Conservation (phyloP, 192 early-diverging fungal species). For the Phlyctochytrium arcticum region DNA sequence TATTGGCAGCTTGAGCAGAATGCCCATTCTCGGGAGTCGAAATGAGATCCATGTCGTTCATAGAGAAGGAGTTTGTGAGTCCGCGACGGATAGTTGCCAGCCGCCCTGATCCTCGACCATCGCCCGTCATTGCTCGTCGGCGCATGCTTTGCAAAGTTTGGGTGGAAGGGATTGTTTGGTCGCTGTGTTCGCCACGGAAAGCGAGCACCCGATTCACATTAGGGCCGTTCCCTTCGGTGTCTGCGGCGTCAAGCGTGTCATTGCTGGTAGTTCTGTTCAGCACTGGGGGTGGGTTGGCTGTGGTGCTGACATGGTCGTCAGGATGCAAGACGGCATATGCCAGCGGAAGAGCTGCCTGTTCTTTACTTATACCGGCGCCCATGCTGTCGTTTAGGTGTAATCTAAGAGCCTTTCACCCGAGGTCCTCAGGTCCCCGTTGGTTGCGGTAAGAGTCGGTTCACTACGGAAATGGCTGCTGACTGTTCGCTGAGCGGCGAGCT, state of each 20-base stretch:
- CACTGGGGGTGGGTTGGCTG: slow-evolving; percentile 9
- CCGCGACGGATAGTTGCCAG: too few species aligned
- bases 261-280: slow-evolving; percentile 15
- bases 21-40: not conserved
- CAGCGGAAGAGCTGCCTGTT: slow-evolving; percentile 50
- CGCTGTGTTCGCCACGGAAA: not conserved
- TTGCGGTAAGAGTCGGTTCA: too few species aligned
- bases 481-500: too few species aligned
- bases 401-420: too few species aligned
- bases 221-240: slow-evolving; percentile 1
- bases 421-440: too few species aligned
- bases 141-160: not conserved
- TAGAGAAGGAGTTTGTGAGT: too few species aligned
- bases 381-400: too few species aligned
- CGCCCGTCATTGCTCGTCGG: too few species aligned
- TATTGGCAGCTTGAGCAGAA: not conserved
- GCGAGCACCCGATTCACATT: slow-evolving; percentile 3
- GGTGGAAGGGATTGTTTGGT: not conserved
- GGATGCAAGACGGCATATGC: slow-evolving; percentile 37
- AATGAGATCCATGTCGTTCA: slow-evolving; percentile 20
- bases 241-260: slow-evolving; percentile 22
- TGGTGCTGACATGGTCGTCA: slow-evolving; percentile 24
- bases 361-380: slow-evolving; percentile 43
- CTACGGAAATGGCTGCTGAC: too few species aligned
- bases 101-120: too few species aligned